Percentiles rank a stretch among this genome's conserved stretches.
phyloP scores from a whole-genome alignment of 331 rosid species.

The Malus hybrid region DNA sequence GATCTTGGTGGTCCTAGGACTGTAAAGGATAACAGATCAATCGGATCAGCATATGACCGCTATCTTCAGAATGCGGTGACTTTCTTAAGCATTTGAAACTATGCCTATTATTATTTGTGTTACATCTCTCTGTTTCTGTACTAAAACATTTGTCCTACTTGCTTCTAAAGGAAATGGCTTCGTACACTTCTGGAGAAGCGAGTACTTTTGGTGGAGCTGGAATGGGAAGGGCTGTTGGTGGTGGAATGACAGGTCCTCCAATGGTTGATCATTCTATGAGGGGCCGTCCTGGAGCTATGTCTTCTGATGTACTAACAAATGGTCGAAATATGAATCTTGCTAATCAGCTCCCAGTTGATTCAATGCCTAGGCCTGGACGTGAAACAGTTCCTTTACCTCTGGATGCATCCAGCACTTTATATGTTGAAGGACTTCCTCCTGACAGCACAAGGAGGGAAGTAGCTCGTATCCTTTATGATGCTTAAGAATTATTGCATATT shows the following conservation, averaged over 20 bases:
- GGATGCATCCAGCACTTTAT: slow-evolving; percentile 84
- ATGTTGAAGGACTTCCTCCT: slow-evolving; percentile 89
- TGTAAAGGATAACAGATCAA: slow-evolving; percentile 46
- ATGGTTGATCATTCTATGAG: slow-evolving; percentile 45
- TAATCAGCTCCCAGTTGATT: slow-evolving; percentile 53
- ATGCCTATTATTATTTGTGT: slow-evolving; percentile 1
- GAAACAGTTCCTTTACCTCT: slow-evolving; percentile 73
- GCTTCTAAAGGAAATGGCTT: slow-evolving; percentile 51
- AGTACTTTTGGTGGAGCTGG: slow-evolving; percentile 51
- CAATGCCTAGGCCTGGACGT: slow-evolving; percentile 52
- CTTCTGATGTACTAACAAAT: slow-evolving; percentile 44
- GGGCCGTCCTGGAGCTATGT: slow-evolving; percentile 34
- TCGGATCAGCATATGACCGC: slow-evolving; percentile 80
- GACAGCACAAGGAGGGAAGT: slow-evolving; percentile 87
- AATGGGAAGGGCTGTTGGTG: slow-evolving; percentile 40
- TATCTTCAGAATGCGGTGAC: slow-evolving; percentile 81
- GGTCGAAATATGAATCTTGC: slow-evolving; percentile 44
- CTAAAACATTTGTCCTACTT: slow-evolving; percentile 18
- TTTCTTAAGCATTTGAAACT: slow-evolving; percentile 13
- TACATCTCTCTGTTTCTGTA: not conserved
- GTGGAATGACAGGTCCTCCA: slow-evolving; percentile 44
- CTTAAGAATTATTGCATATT: not conserved
- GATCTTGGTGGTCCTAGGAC: slow-evolving; percentile 43
- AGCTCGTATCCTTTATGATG: slow-evolving; percentile 71
- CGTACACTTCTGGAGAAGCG: slow-evolving; percentile 58